These are phyloP conservation scores for Hansfordia pulvinata DNA, from an alignment of 2,329 filamentous ascomycete genomes.

Conservation along the genomic window DNA sequence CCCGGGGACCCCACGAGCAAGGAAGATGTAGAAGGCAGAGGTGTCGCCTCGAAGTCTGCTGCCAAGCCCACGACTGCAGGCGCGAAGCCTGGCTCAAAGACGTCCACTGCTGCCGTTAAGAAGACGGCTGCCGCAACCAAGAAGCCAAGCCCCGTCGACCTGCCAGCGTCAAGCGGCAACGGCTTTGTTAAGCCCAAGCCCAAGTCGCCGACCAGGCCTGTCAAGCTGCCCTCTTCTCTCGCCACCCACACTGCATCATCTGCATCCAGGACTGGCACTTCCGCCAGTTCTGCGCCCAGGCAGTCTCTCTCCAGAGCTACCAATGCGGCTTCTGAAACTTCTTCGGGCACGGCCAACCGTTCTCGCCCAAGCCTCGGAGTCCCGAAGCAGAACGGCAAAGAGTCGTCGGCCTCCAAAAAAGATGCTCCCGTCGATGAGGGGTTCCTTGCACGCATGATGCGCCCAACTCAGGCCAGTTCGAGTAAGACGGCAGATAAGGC, in stretches of 20 bases:
- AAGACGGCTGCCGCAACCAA: slow-evolving; percentile 19
- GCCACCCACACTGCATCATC: slow-evolving; percentile 59
- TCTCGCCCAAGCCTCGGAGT: slow-evolving; percentile 41
- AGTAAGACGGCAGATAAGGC: slow-evolving; percentile 54
- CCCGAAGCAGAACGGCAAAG: slow-evolving; percentile 40
- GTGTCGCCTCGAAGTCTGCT: slow-evolving; percentile 19
- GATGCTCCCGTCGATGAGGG: slow-evolving; percentile 49
- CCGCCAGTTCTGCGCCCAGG: slow-evolving; percentile 12
- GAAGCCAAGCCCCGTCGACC: slow-evolving; percentile 28
- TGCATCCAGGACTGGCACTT: slow-evolving; percentile 42
- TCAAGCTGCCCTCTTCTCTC: slow-evolving; percentile 52
- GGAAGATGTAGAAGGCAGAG: slow-evolving; percentile 4
- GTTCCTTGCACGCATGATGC: slow-evolving; percentile 73
- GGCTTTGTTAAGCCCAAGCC: slow-evolving; percentile 44
- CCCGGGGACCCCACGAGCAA: slow-evolving; percentile 18
- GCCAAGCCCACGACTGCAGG: slow-evolving; percentile 16
- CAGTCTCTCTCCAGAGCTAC: slow-evolving; percentile 28
- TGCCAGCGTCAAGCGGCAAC: slow-evolving; percentile 22
- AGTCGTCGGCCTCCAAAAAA: slow-evolving; percentile 30
- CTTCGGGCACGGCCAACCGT: no score
- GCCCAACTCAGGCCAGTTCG: slow-evolving; percentile 57
- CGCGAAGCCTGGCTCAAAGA: slow-evolving; percentile 24
- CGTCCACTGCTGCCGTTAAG: slow-evolving; percentile 13
- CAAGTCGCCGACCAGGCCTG: slow-evolving; percentile 56
- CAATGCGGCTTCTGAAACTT: no score